These are phyloP conservation scores for Plasmopara halstedii DNA, from an alignment of 352 stramenopile species.

Conservation along the genomic window DNA sequence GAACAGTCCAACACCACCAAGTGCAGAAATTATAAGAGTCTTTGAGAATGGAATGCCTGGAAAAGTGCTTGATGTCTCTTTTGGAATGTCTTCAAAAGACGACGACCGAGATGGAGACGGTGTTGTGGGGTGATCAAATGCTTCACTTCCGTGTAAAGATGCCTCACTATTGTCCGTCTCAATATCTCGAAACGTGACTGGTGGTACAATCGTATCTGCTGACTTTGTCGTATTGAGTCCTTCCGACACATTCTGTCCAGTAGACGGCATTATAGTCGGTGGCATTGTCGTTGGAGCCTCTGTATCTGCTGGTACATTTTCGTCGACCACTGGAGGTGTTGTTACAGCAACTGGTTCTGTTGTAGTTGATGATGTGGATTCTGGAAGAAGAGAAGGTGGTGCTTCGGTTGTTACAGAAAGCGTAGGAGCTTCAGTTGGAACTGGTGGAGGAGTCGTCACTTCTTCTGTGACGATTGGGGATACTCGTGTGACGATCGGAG, in stretches of 20 bases:
- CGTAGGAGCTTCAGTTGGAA: conserved; percentile 9
- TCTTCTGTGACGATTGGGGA: conserved; percentile 7
- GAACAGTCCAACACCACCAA: conserved; percentile 12
- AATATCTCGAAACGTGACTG: conserved; percentile 3
- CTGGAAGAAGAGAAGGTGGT: not conserved
- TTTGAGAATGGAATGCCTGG: conserved; percentile 12
- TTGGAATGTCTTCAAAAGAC: conserved; percentile 4
- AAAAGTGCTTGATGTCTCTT: conserved; percentile 6
- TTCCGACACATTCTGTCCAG: not conserved
- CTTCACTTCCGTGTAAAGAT: no score
- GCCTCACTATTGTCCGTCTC: conserved; percentile 1
- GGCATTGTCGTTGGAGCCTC: conserved; percentile 1
- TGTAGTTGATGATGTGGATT: conserved; percentile 1
- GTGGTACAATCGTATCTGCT: no score
- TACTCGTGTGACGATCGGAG: not conserved
- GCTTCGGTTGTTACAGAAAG: conserved; percentile 3
- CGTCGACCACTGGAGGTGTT: not conserved
- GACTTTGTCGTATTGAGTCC: conserved; percentile 4
- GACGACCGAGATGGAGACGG: conserved; percentile 8
- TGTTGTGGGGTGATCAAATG: not conserved
- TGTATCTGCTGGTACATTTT: not conserved
- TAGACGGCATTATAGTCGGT: conserved; percentile 3
- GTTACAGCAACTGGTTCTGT: not conserved
- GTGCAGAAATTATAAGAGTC: conserved; percentile 10
- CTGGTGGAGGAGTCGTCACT: not conserved